Percentiles rank a stretch among this genome's conserved stretches.
These are phyloP conservation scores for Onygena corvina DNA, from an alignment of 2,329 filamentous ascomycete genomes.

Conservation along the genomic window DNA sequence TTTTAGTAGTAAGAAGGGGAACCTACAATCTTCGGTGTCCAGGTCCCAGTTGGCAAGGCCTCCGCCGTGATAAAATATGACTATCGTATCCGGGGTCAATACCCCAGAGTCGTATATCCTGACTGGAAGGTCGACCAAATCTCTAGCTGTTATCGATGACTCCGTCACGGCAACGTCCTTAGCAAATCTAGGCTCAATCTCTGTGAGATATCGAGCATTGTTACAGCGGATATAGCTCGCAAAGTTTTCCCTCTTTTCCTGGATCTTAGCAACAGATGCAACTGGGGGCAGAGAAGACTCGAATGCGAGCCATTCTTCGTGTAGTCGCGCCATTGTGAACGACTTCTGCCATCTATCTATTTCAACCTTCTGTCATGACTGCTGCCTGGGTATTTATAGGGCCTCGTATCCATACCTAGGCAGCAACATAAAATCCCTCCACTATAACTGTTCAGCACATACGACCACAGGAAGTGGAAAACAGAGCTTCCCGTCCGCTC, in stretches of 20 bases:
- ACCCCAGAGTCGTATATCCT: constrained; percentile 8
- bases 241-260: neutral
- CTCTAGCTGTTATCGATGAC: constrained; percentile 1
- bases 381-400: neutral
- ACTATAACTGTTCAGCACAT: no score
- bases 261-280: neutral
- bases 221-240: neutral
- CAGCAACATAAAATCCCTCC: neutral
- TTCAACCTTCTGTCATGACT: neutral
- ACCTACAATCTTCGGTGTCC: constrained; percentile 8
- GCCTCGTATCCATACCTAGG: neutral
- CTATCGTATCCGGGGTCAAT: neutral
- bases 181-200: constrained; percentile 1
- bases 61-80: constrained; percentile 8
- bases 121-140: constrained; percentile 4
- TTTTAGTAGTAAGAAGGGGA: neutral
- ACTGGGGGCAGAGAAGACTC: neutral
- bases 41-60: constrained; percentile 3
- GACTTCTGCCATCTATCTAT: neutral
- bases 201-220: neutral
- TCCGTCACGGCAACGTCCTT: neutral
- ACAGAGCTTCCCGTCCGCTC: no score
- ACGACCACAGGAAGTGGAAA: no score
- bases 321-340: neutral
- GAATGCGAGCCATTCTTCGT: constrained; percentile 7